Conservation (phyloP, 768 basidiomycete genomes). For the Porphyrellus cyaneotinctus region DNA sequence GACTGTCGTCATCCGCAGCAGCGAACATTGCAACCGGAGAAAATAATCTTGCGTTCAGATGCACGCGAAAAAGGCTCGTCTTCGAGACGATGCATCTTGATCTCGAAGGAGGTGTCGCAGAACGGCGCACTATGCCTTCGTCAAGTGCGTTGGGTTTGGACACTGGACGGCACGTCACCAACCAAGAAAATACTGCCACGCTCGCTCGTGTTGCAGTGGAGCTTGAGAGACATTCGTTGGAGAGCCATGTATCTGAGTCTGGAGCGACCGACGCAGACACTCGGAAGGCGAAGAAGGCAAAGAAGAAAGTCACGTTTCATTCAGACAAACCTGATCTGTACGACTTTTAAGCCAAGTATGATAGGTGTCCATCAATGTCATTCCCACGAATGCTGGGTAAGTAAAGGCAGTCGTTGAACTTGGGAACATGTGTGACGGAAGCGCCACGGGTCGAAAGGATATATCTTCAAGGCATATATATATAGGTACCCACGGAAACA, state of each 20-base stretch:
- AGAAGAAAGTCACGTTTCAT: slow-evolving; percentile 68
- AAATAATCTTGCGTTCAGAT: slow-evolving; percentile 94
- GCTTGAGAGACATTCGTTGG: slow-evolving; percentile 25
- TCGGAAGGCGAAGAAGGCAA: slow-evolving; percentile 41
- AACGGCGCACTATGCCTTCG: slow-evolving; percentile 61
- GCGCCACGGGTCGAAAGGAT: background rate
- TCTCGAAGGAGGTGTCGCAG: slow-evolving; percentile 79
- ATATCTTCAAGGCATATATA: background rate
- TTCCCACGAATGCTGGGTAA: background rate
- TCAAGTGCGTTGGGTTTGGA: slow-evolving; percentile 22
- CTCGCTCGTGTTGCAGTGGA: slow-evolving; percentile 42
- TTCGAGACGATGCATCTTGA: slow-evolving; percentile 91
- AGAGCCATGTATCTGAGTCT: slow-evolving; percentile 6
- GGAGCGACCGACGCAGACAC: slow-evolving; percentile 3
- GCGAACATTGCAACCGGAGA: slow-evolving; percentile 70
- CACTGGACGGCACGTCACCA: slow-evolving; percentile 11
- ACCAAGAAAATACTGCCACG: slow-evolving; percentile 14
- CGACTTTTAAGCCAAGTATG: slow-evolving; percentile 50
- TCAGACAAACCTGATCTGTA: slow-evolving; percentile 68
- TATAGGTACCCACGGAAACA: background rate
- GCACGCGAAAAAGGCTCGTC: slow-evolving; percentile 80
- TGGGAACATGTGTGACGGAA: background rate
- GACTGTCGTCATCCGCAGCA: slow-evolving; percentile 55
- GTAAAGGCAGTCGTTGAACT: no score
- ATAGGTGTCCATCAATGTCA: background rate